Evolutionary conservation across 2,329 filamentous ascomycete genomes (phyloP), one percentile per base, ranked within the genome.

Genomic region (Dactylellina haptotyla): DNA sequence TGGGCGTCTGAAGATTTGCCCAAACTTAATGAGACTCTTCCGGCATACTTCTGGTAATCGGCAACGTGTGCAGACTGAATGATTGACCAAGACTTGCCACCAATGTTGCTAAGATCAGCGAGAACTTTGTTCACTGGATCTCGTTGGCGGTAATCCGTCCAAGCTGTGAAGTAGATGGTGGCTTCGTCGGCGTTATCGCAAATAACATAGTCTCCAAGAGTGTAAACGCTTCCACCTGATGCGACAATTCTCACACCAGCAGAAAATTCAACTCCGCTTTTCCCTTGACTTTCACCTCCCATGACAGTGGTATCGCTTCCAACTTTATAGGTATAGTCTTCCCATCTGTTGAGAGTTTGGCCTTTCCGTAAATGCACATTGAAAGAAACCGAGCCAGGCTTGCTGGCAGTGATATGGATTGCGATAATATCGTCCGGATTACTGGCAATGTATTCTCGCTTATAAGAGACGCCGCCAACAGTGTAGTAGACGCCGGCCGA

Each of bases 391-490:
- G 59, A 69, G 2, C 73, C 54, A 9, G 75, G 57, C 37, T 76
- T 58, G 43, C 61, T 75, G 1, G 75, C 75, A 6, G 63, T 58
- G 25, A 67, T 67, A 18, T 78, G 78, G 12, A 83, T 75, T 0
- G 80, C 81, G 9, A 85, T 74, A 1, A 82, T 79, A 26, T 80
- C 78, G 18, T 83, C 81, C 0, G 83, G 80, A 63, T 81, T 80
- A 73, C 82, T 84, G 12, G 82, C 82, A 23, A 85, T 76, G 3
- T 79, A 78, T 64, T 84, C 80, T 14, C 83, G 80, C 39, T 78
- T 76, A 45, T 80, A 79, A 0, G 48, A 65, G 1, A 80, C 76
- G 6, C 79, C 80, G 14, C 79, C 69, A 20, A 80, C 77, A 1
- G 77, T 77, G 75, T 84, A 84, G 8, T 79, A 71, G 2, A 82